Evolutionary conservation across 208 protist species (phyloP).

Genomic region (Wallacemonas rigidus): DNA sequence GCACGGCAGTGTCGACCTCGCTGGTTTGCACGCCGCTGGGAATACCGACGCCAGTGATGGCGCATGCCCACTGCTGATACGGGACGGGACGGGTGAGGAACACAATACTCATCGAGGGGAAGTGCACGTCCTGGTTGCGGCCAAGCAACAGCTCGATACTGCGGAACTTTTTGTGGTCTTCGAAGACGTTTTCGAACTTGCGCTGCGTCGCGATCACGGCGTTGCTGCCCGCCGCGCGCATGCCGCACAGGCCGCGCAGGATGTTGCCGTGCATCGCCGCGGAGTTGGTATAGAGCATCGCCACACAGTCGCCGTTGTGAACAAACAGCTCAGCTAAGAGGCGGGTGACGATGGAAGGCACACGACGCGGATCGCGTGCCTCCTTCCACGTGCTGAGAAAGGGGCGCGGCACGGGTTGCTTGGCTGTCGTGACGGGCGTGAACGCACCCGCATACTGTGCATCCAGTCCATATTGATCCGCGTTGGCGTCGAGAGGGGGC

Average conservation of each 20-base stretch:
- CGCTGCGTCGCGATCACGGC: constrained; percentile 85
- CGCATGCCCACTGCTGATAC: constrained; percentile 56
- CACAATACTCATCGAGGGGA: constrained; percentile 64
- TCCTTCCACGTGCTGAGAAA: constrained; percentile 79
- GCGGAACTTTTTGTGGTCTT: constrained; percentile 80
- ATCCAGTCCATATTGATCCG: constrained; percentile 31
- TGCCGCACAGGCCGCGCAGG: constrained; percentile 79
- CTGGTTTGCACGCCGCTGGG: constrained; percentile 23
- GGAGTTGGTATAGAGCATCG: constrained; percentile 92
- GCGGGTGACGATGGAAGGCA: constrained; percentile 55
- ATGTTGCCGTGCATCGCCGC: constrained; percentile 92
- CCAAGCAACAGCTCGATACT: constrained; percentile 81
- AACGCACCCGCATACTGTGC: constrained; percentile 35
- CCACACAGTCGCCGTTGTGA: constrained; percentile 89
- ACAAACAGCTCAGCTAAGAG: constrained; percentile 77
- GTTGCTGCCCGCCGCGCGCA: constrained; percentile 64
- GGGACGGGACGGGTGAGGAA: constrained; percentile 71
- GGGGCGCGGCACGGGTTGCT: constrained; percentile 46
- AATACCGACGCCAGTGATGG: constrained; percentile 56
- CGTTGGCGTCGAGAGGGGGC: constrained; percentile 53
- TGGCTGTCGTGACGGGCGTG: constrained; percentile 40
- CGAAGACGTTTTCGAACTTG: constrained; percentile 85
- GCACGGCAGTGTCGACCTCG: constrained; percentile 50
- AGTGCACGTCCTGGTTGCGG: constrained; percentile 66
- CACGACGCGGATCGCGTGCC: constrained; percentile 48